A percentile compares a stretch with the other conserved stretches of the same genome.
phyloP scores from a whole-genome alignment of 192 early-diverging fungal genomes.

The Haplosporangium gracile region DNA sequence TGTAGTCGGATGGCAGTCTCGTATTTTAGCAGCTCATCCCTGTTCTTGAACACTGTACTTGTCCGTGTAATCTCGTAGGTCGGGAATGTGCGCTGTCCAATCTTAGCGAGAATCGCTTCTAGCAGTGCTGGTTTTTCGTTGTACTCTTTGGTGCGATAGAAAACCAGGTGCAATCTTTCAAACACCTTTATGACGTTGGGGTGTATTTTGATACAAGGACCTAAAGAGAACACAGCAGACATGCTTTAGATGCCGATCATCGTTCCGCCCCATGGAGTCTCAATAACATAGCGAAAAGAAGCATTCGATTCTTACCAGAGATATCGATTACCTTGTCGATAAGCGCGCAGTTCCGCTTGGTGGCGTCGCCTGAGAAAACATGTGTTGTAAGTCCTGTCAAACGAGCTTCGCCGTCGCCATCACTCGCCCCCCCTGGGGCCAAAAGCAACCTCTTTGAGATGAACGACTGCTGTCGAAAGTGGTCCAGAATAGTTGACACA shows the following conservation, averaged over 20 bases:
- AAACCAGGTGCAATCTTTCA: constrained; percentile 60
- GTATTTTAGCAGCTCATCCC: constrained; percentile 56
- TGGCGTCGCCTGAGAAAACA: constrained; percentile 32
- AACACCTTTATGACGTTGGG: constrained; percentile 37
- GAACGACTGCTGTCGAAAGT: constrained; percentile 53
- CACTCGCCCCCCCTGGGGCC: constrained; percentile 22
- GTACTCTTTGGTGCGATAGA: constrained; percentile 46
- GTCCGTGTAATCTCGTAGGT: constrained; percentile 55
- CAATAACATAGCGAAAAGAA: background rate
- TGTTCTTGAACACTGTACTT: constrained; percentile 36
- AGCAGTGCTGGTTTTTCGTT: constrained; percentile 35
- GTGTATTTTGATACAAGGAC: constrained; percentile 58
- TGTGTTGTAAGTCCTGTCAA: constrained; percentile 39
- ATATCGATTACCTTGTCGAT: constrained; percentile 43
- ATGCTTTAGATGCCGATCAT: background rate
- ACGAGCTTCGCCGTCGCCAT: constrained; percentile 22
- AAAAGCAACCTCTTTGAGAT: constrained; percentile 40
- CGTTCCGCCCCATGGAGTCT: background rate
- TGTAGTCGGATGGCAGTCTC: constrained; percentile 57
- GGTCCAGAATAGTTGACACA: constrained; percentile 28
- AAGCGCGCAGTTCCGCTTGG: constrained; percentile 38
- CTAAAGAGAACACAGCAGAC: constrained; percentile 21
- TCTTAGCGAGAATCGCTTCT: constrained; percentile 58
- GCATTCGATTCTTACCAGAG: constrained; percentile 18
- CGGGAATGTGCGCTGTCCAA: constrained; percentile 56